phyloP scores from a whole-genome alignment of 2,329 filamentous ascomycete genomes.

The Neofusicoccum parvum region DNA sequence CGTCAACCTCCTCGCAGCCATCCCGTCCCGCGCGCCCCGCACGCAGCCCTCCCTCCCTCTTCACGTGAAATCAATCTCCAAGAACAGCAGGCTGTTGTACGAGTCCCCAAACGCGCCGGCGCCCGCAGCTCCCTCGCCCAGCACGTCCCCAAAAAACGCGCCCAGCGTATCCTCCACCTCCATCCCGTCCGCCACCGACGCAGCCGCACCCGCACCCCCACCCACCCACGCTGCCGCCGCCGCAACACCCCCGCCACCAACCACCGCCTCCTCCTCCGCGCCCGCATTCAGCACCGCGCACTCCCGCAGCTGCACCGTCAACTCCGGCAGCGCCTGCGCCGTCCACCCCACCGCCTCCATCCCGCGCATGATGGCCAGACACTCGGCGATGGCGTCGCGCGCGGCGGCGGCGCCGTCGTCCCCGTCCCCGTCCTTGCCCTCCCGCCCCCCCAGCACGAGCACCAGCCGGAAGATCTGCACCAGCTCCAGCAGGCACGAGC shows the following conservation, averaged over 20 bases:
- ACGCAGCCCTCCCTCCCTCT: neutral
- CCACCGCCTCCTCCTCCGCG: constrained; percentile 21
- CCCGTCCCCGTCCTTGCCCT: neutral
- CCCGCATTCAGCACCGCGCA: constrained; percentile 29
- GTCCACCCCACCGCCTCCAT: constrained; percentile 40
- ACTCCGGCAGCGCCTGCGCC: constrained; percentile 38
- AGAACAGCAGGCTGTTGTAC: neutral
- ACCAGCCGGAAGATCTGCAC: constrained; percentile 41
- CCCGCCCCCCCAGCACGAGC: constrained; percentile 22
- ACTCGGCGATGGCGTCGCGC: constrained; percentile 28
- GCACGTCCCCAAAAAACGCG: neutral
- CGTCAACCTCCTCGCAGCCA: too few species aligned
- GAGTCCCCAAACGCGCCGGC: neutral
- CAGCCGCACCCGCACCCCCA: constrained; percentile 6
- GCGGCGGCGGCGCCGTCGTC: constrained; percentile 23
- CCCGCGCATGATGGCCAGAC: constrained; percentile 27
- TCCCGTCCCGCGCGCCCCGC: too few species aligned
- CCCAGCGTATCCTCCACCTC: neutral
- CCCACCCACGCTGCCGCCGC: constrained; percentile 18
- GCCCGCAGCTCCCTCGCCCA: neutral
- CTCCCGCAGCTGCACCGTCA: constrained; percentile 34
- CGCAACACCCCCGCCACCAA: constrained; percentile 24
- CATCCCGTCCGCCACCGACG: neutral
- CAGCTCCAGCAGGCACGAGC: constrained; percentile 36
- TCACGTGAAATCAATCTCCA: constrained; percentile 1